Conservation (phyloP, 306 rosid species). For the Sicyos baderoa region DNA sequence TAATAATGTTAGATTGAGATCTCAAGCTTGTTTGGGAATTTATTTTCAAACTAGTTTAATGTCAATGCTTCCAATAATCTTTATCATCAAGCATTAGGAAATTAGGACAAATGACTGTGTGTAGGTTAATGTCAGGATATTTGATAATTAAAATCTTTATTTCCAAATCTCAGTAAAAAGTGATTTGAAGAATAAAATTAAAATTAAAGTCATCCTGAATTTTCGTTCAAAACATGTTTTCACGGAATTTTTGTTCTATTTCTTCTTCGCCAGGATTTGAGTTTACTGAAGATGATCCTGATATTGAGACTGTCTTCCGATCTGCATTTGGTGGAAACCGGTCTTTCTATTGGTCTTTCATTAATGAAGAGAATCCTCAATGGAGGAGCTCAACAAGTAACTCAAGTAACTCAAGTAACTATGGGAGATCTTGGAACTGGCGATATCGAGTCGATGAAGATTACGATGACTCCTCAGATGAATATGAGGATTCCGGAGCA, state of each 20-base stretch:
- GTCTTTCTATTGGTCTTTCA: conserved; percentile 52
- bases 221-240: background rate
- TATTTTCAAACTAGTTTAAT: background rate
- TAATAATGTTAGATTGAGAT: background rate
- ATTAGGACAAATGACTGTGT: background rate
- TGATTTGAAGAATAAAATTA: background rate
- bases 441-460: conserved; percentile 35
- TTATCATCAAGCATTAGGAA: background rate
- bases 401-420: conserved; percentile 31
- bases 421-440: conserved; percentile 49
- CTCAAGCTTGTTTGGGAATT: background rate
- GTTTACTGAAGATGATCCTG: conserved; percentile 53
- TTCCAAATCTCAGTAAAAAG: background rate
- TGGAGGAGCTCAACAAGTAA: conserved; percentile 51
- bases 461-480: conserved; percentile 38
- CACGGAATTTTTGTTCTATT: background rate
- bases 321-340: conserved; percentile 53
- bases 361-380: conserved; percentile 54
- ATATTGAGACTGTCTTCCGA: conserved; percentile 49
- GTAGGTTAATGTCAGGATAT: background rate
- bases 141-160: background rate
- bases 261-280: conserved; percentile 42
- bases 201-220: background rate
- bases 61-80: background rate
- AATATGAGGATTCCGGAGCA: conserved; percentile 30